Evolutionary conservation across 495 filamentous ascomycete species (phyloP), one percentile per base, ranked within the genome.

Genomic region (Cladorrhinum samala): DNA sequence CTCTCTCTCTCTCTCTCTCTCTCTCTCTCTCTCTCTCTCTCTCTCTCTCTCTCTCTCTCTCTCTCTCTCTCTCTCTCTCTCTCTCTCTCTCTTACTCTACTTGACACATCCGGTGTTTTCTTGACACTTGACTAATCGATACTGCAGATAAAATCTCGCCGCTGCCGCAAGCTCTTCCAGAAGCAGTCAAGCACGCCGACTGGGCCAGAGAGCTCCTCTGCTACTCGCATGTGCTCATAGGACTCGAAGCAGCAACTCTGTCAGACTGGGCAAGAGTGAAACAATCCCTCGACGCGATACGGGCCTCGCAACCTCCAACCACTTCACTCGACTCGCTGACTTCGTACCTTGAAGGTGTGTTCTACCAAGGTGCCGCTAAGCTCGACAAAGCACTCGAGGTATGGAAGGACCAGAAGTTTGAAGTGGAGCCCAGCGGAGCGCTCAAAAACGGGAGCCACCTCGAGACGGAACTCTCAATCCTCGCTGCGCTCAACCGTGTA

Each of bases 401-500:
- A 16, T 96, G 84, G 72, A 74, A 82, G 61, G 78, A 83, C 38
- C 65, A 72, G 9, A 64, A 72, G 33, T 80, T 95, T 52, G 65
- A 62, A 5, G 74, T 85, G 16, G 64, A 73, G 24, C 63, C 61
- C 16, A 69, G 58, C 49, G 77, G 61, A 53, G 68, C 61, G 40
- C 70, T 58, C 19, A 64, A 61, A 23, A 50, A 56, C 36, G 50
- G 50, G n/a, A 71, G 79, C 48, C 78, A 83, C 33, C 72, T 83
- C n/a, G 77, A 79, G 43, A 76, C 80, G 2, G 88, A 96, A 55
- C 72, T 94, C 17, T 73, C 83, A 8, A 79, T 95, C 45, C 79
- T 97, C 9, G 86, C 89, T 3, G 73, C 83, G 3, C 78, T 99
- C 53, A 97, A 95, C 68, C 78, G 78, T 19, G 69, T 95, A 21